Evolutionary conservation across 345 rosid genomes (phyloP), one percentile per base, ranked within the genome.

Genomic region (Lepidium didymum): DNA sequence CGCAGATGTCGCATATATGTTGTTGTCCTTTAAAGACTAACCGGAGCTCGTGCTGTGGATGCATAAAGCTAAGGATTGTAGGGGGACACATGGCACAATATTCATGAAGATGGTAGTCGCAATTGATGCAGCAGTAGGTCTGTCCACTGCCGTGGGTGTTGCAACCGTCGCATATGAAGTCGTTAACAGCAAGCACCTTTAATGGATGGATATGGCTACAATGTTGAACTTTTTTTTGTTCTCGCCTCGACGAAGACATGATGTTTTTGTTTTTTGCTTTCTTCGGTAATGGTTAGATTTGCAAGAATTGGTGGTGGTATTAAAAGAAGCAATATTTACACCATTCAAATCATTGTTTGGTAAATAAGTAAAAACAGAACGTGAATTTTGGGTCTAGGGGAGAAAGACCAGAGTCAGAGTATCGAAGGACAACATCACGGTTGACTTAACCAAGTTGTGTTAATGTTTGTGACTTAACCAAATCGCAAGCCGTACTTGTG

Each of bases 121-220:
- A 80, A 3, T 0, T 0, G 29, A 41, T 13, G 76, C 82, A 80
- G 5, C 57, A 59, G 38, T 67, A 76, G 45, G 62, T 46, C n/a
- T 6, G 37, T 19, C 86, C 73, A n/a, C 2, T 52, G 41, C 79
- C 85, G 10, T 0, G 40, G 18, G 49, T 37, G 31, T 68, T 60
- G 79, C 83, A 82, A 6, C 74, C 79, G 27, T 25, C 59, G 34
- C 85, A 82, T 33, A 9, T 27, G 81, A 62, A 82, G 12, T 77
- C 60, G 12, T 14, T 4, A 10, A 10, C 2, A 25, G 56, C 45
- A 33, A 58, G 55, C 21, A 67, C 40, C 6, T 33, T 25, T 42
- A 82, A 61, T 40, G 72, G 71, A 68, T 81, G 80, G 37, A 7
- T 9, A 55, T 79, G 83, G n/a, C 33, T 56, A 54, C 60, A 74